These are phyloP conservation scores for Psilocybe subaeruginosa DNA, from an alignment of 768 basidiomycete genomes.

Conservation along the genomic window DNA sequence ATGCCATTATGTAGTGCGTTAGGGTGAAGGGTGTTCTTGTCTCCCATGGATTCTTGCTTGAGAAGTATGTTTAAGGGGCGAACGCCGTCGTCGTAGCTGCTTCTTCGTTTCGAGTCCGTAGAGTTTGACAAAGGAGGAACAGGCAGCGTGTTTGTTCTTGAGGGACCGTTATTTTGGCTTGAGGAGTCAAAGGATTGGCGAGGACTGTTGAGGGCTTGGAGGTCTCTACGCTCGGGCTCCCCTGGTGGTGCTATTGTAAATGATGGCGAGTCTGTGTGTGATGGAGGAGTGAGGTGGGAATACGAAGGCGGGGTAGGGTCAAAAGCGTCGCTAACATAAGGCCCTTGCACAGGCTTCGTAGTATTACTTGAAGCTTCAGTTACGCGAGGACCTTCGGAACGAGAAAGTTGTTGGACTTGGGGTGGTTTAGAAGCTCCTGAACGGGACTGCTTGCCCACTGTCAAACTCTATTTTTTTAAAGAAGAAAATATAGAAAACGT, in stretches of 20 bases:
- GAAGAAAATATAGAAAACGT: conserved; percentile 25
- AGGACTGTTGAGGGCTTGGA: not conserved
- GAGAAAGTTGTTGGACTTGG: conserved; percentile 11
- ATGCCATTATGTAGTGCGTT: not conserved
- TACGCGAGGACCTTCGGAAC: conserved; percentile 24
- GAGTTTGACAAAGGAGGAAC: conserved; percentile 29
- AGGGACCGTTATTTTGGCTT: conserved; percentile 20
- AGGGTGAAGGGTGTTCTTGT: conserved; percentile 14
- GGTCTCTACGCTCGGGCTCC: conserved; percentile 1
- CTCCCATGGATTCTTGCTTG: conserved; percentile 25
- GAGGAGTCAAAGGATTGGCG: not conserved
- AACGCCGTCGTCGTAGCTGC: conserved; percentile 49
- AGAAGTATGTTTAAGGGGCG: conserved; percentile 43
- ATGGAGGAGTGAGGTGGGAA: conserved; percentile 8
- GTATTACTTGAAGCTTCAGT: conserved; percentile 27
- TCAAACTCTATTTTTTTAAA: conserved; percentile 5
- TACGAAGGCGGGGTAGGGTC: conserved; percentile 25
- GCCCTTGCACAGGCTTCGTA: conserved; percentile 31
- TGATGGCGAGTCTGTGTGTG: conserved; percentile 15
- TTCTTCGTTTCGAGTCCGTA: conserved; percentile 31
- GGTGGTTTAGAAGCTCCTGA: conserved; percentile 11
- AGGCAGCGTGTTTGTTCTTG: conserved; percentile 46
- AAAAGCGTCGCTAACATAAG: conserved; percentile 39
- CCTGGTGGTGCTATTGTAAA: conserved; percentile 11
- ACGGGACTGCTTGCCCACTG: conserved; percentile 12